Conservation (phyloP, 176 grass and related monocot genomes). For the Tillandsia fasciculata region DNA sequence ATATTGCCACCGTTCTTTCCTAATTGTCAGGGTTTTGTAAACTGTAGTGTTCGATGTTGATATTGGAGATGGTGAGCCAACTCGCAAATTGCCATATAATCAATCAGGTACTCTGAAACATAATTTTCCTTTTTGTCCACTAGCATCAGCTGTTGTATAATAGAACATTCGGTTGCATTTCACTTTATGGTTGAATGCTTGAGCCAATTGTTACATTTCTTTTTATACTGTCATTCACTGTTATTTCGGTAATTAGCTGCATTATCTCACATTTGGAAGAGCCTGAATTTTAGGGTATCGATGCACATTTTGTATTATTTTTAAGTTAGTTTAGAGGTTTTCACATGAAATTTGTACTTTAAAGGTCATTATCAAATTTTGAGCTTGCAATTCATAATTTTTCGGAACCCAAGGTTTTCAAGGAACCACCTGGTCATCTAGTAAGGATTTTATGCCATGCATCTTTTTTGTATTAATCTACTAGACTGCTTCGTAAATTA, state of each 20-base stretch:
- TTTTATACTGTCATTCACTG: not conserved
- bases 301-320: not conserved
- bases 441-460: too few species aligned
- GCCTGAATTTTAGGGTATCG: not conserved
- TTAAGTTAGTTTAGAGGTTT: not conserved
- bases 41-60: constrained; percentile 94
- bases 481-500: too few species aligned
- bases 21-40: not conserved
- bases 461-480: too few species aligned
- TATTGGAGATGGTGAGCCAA: constrained; percentile 92
- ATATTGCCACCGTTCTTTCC: constrained; percentile 5
- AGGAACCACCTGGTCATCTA: too few species aligned
- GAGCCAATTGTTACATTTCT: not conserved
- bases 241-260: not conserved
- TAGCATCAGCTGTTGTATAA: not conserved
- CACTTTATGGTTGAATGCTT: not conserved
- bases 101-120: constrained; percentile 44
- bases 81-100: constrained; percentile 92
- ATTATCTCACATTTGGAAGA: not conserved
- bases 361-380: too few species aligned
- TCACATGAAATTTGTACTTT: not conserved
- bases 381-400: too few species aligned
- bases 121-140: not conserved
- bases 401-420: too few species aligned
- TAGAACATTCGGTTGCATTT: not conserved